Evolutionary conservation across 495 filamentous ascomycete genomes (phyloP).

Genomic region (Staphylotrichum tortipilum): DNA sequence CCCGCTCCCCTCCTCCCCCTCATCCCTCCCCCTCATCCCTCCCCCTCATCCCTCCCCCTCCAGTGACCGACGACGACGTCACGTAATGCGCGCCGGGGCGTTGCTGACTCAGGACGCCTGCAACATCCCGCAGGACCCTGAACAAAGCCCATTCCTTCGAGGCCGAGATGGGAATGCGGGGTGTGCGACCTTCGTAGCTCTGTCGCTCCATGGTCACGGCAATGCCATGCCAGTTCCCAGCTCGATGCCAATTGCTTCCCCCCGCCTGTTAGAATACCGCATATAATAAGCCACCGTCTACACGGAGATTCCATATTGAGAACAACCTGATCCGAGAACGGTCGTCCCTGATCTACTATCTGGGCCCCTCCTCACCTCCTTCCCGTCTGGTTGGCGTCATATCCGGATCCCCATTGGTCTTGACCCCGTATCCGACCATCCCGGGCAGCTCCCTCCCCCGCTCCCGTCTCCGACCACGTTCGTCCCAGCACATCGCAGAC

Average conservation of each 20-base stretch:
- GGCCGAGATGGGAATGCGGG: background rate
- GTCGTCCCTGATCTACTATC: too few species aligned
- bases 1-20: background rate
- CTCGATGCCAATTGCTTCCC: too few species aligned
- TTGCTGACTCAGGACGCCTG: conserved; percentile 3
- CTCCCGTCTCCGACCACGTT: background rate
- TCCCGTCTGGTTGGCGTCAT: conserved; percentile 4
- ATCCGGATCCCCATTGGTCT: background rate
- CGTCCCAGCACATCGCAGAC: conserved; percentile 2
- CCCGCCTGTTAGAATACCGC: background rate
- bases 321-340: too few species aligned
- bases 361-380: background rate
- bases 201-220: too few species aligned
- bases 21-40: background rate
- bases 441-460: too few species aligned
- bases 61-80: too few species aligned
- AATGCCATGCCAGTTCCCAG: too few species aligned
- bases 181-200: background rate
- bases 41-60: background rate
- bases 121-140: background rate
- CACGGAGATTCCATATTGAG: too few species aligned
- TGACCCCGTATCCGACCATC: too few species aligned
- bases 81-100: background rate
- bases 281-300: background rate
- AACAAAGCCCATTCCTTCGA: background rate